Conservation (phyloP, 257 asterid species). For the Nicotiana undulata region DNA sequence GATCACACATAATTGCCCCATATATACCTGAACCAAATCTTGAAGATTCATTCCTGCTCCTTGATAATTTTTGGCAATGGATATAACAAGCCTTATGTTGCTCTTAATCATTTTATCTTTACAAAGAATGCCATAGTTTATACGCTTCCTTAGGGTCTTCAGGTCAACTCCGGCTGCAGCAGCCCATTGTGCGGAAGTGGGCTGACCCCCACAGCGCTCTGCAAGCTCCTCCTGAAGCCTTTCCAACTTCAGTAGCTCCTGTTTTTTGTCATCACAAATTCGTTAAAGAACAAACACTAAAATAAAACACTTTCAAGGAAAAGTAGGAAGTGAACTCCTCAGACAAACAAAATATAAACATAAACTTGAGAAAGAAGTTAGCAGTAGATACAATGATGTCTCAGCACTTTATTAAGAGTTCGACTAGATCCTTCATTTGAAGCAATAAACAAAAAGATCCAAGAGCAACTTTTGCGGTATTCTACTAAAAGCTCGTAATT, state of each 20-base stretch:
- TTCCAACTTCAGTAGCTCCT: slow-evolving; percentile 81
- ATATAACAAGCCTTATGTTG: slow-evolving; percentile 86
- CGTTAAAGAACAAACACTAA: slow-evolving; percentile 9
- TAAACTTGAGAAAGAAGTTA: neutral
- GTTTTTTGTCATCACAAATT: neutral
- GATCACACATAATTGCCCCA: slow-evolving; percentile 1
- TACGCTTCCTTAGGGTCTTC: slow-evolving; percentile 57
- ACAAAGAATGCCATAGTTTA: slow-evolving; percentile 60
- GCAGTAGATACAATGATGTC: neutral
- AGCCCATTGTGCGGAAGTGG: slow-evolving; percentile 80
- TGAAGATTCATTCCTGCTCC: slow-evolving; percentile 88
- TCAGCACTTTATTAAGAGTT: neutral
- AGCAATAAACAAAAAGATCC: neutral
- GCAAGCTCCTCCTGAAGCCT: slow-evolving; percentile 61
- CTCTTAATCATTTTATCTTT: slow-evolving; percentile 84
- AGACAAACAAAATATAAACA: neutral
- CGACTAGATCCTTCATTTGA: neutral
- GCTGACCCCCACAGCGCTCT: slow-evolving; percentile 51
- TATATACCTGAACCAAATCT: slow-evolving; percentile 88
- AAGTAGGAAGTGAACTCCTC: neutral
- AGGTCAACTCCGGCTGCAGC: slow-evolving; percentile 80
- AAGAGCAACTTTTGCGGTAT: neutral
- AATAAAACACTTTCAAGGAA: neutral
- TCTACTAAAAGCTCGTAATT: neutral
- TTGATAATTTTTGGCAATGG: slow-evolving; percentile 85